phyloP scores from a whole-genome alignment of 192 early-diverging fungal species.

The Coemansia sp. region DNA sequence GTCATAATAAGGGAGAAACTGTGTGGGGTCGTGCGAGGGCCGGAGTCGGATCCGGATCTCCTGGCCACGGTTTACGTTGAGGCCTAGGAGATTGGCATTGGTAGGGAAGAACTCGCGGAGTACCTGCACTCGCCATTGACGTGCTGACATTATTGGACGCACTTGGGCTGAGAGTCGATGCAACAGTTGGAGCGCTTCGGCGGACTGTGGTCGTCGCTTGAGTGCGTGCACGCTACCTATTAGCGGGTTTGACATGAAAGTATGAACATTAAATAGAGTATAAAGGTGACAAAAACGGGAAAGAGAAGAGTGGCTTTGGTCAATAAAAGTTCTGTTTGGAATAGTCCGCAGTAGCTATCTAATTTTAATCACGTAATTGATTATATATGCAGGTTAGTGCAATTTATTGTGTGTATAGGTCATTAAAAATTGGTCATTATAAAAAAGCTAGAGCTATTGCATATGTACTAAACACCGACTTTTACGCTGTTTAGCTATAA shows the following conservation, averaged over 20 bases:
- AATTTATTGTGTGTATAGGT: too few species aligned
- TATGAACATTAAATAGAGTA: background rate
- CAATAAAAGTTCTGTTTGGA: too few species aligned
- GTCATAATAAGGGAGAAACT: slow-evolving; percentile 38
- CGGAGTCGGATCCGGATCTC: slow-evolving; percentile 52
- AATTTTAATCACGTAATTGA: too few species aligned
- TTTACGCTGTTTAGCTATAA: too few species aligned
- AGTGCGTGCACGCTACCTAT: slow-evolving; percentile 43
- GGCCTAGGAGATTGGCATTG: slow-evolving; percentile 31
- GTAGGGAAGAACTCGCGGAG: slow-evolving; percentile 46
- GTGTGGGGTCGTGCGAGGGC: slow-evolving; percentile 11
- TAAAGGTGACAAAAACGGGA: background rate
- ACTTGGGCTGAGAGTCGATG: slow-evolving; percentile 38
- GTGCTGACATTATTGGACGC: slow-evolving; percentile 44
- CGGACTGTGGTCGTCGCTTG: slow-evolving; percentile 18
- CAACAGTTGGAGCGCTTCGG: slow-evolving; percentile 28
- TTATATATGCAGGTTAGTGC: too few species aligned
- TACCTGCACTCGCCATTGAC: slow-evolving; percentile 31
- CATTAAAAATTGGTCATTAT: too few species aligned
- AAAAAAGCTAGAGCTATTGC: too few species aligned
- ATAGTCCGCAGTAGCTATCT: too few species aligned
- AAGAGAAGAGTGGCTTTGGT: too few species aligned
- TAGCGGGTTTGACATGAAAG: slow-evolving; percentile 10
- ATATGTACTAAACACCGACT: too few species aligned
- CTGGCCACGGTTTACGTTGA: slow-evolving; percentile 42